These are phyloP conservation scores for Aspergillus carlsbadensis DNA, from an alignment of 495 filamentous ascomycete species.

Conservation along the genomic window DNA sequence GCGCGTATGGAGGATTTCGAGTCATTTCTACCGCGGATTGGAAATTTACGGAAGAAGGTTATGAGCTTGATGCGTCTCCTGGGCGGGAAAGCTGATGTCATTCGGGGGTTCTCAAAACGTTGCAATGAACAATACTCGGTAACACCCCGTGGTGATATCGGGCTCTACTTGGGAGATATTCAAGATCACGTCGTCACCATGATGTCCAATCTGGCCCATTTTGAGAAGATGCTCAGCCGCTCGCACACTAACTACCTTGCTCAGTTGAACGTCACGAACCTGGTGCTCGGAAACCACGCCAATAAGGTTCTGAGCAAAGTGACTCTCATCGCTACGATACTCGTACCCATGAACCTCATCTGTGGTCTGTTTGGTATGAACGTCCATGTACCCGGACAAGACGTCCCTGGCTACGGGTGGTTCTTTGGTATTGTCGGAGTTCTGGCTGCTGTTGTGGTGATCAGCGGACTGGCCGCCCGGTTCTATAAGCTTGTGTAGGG, in stretches of 20 bases:
- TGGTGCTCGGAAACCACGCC: conserved; percentile 74
- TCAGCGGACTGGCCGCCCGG: conserved; percentile 49
- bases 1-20: conserved; percentile 86
- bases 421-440: conserved; percentile 80
- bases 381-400: conserved; percentile 72
- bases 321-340: conserved; percentile 89
- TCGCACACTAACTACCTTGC: conserved; percentile 96
- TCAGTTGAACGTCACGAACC: conserved; percentile 87
- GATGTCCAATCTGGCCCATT: conserved; percentile 93
- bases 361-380: conserved; percentile 99
- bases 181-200: conserved; percentile 99
- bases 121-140: conserved; percentile 97
- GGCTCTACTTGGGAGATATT: conserved; percentile 92
- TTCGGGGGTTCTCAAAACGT: conserved; percentile 94
- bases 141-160: conserved; percentile 92
- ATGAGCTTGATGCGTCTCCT: conserved; percentile 90
- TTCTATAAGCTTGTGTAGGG: conserved; percentile 42
- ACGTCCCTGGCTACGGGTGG: conserved; percentile 56
- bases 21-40: conserved; percentile 81
- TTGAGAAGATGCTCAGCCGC: conserved; percentile 95
- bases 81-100: conserved; percentile 95
- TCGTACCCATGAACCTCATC: conserved; percentile 95
- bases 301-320: conserved; percentile 90
- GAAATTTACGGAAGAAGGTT: conserved; percentile 87
- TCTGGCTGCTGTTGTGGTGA: conserved; percentile 58